Conservation (phyloP, 805 yeast genomes). For the Candida tammaniensis region DNA sequence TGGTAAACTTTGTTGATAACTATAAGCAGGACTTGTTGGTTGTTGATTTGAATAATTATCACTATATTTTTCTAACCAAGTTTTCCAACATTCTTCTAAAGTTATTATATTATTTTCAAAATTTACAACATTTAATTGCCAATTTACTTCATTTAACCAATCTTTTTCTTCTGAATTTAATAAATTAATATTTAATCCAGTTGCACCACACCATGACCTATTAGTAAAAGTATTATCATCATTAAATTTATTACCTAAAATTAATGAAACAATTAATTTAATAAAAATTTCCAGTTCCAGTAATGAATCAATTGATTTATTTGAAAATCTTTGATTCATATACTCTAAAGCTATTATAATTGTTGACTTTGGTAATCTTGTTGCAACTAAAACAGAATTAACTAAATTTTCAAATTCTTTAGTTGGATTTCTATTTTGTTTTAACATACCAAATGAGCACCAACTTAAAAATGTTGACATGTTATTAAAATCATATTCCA, state of each 20-base stretch:
- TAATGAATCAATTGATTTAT: conserved; percentile 20
- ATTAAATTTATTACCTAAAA: conserved; percentile 88
- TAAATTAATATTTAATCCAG: conserved; percentile 62
- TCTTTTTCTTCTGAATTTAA: conserved; percentile 67
- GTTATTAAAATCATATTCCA: conserved; percentile 73
- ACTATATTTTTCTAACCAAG: conserved; percentile 39
- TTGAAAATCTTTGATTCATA: conserved; percentile 56
- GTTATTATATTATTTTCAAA: conserved; percentile 37
- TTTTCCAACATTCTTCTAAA: conserved; percentile 44
- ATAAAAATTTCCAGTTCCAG: conserved; percentile 44
- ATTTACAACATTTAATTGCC: conserved; percentile 51
- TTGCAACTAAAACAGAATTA: conserved; percentile 73
- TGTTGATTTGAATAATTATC: background rate
- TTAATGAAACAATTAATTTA: conserved; percentile 63
- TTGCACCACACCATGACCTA: conserved; percentile 95
- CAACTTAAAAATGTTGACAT: conserved; percentile 83
- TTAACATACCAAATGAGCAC: conserved; percentile 67
- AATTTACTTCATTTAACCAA: conserved; percentile 62
- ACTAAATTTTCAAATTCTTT: conserved; percentile 56
- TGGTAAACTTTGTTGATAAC: conserved; percentile 11
- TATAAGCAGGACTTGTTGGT: conserved; percentile 6
- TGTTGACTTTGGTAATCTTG: conserved; percentile 83
- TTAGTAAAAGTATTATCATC: conserved; percentile 97
- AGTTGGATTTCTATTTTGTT: conserved; percentile 45
- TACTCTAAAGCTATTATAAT: conserved; percentile 77